Evolutionary conservation across 2,329 filamentous ascomycete species (phyloP).

Genomic region (Bretziella fagacearum): DNA sequence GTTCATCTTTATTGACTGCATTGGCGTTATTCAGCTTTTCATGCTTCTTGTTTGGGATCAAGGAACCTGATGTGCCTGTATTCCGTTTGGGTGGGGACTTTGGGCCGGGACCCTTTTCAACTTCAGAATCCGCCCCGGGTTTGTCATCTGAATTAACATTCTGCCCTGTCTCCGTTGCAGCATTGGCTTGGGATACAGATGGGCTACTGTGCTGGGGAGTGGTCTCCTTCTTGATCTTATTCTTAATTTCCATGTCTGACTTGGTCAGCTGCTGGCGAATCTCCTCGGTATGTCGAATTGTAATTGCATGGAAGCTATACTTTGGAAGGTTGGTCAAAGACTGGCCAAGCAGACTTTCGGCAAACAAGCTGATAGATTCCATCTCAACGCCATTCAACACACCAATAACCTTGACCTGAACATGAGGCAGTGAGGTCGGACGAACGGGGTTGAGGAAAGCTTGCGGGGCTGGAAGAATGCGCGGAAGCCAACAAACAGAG

Average conservation of each 20-base stretch:
- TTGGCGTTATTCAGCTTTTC: too few relatives aligned
- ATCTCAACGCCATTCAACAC: slow-evolving; percentile 39
- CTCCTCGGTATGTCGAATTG: slow-evolving; percentile 29
- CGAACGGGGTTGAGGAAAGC: slow-evolving; percentile 40
- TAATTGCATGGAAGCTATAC: slow-evolving; percentile 29
- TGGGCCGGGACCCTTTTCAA: too few relatives aligned
- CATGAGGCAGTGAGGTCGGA: slow-evolving; percentile 37
- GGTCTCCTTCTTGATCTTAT: not conserved
- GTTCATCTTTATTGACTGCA: too few relatives aligned
- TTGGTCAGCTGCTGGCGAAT: not conserved
- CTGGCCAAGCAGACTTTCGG: slow-evolving; percentile 23
- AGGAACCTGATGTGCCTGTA: too few relatives aligned
- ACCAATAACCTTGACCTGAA: slow-evolving; percentile 37
- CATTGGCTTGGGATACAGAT: too few relatives aligned
- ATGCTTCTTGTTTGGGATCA: not conserved
- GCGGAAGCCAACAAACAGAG: slow-evolving; percentile 38
- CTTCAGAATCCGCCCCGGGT: too few relatives aligned
- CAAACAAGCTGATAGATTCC: slow-evolving; percentile 42
- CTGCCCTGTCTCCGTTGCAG: too few relatives aligned
- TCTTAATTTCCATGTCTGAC: not conserved
- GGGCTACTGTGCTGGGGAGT: too few relatives aligned
- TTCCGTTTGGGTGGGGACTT: too few relatives aligned
- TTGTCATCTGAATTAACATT: too few relatives aligned
- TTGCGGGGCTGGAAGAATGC: slow-evolving; percentile 45
- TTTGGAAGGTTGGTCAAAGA: slow-evolving; percentile 28